phyloP scores from a whole-genome alignment of 2,329 filamentous ascomycete genomes.

The Tolypocladium tropicale region DNA sequence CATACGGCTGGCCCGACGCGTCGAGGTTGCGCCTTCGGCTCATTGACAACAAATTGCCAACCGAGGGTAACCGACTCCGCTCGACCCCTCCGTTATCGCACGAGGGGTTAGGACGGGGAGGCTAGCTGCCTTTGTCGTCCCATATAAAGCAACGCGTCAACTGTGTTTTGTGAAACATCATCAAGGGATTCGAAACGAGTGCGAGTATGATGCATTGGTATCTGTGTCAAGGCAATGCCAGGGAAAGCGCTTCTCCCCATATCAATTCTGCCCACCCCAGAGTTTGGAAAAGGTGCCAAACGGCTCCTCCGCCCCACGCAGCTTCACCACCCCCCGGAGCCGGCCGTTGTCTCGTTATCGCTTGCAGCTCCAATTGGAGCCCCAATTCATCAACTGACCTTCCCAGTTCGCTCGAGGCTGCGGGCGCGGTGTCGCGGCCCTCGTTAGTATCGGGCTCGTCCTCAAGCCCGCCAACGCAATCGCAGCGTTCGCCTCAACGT shows the following conservation, averaged over 20 bases:
- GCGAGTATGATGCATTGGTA: not conserved
- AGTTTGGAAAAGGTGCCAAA: not conserved
- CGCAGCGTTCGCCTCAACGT: constrained; percentile 3
- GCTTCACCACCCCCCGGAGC: too few relatives aligned
- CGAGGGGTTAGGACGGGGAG: not conserved
- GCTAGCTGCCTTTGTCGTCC: too few relatives aligned
- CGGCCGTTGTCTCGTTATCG: not conserved
- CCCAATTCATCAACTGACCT: constrained; percentile 10
- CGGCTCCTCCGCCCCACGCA: not conserved
- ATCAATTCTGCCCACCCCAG: not conserved
- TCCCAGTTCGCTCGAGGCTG: constrained; percentile 1
- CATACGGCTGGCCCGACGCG: not conserved
- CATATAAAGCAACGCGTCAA: not conserved
- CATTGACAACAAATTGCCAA: not conserved
- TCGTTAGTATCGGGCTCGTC: constrained; percentile 8
- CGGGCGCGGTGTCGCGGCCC: not conserved
- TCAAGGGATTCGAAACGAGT: not conserved
- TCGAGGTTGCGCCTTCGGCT: not conserved
- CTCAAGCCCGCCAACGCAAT: constrained; percentile 13
- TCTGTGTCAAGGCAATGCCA: not conserved
- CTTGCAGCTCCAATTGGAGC: constrained; percentile 9
- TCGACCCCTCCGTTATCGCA: not conserved
- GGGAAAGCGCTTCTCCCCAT: too few relatives aligned
- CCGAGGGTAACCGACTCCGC: not conserved
- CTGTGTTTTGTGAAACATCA: not conserved